Evolutionary conservation across 345 rosid genomes (phyloP), one percentile per base, ranked within the genome.

Genomic region (Cardamine chenopodiifolia): DNA sequence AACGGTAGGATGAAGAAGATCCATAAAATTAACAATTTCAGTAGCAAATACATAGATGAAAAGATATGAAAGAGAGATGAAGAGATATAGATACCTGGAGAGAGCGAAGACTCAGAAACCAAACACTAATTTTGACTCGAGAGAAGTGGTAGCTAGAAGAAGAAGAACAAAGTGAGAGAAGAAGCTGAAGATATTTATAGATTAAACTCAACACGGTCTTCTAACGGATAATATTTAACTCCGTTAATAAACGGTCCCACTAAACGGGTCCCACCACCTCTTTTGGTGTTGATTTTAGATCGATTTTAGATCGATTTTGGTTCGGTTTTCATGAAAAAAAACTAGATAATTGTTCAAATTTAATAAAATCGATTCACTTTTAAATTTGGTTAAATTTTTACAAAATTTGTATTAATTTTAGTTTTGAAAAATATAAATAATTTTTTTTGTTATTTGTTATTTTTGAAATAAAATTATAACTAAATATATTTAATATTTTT

Each of bases 121-220:
- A 66, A 78, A 61, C 77, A 73, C 77, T 66, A 63, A 63, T 70
- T 76, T 69, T 62, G 61, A 76, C 75, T 35, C 71, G 52, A 15
- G 47, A 19, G 44, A 39, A 58, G 42, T 20, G 68, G 62, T 29
- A 48, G 49, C 62, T 40, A 55, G 45, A 32, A 11, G 37, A 39
- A 18, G 57, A 40, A 6, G 59, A 49, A 48, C 55, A n/a, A n/a
- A n/a, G n/a, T n/a, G n/a, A n/a, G n/a, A 35, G 9, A 28, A 48
- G 72, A 47, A 34, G 61, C 23, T 9, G 62, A 62, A 76, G 47
- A 70, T 64, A 78, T 80, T 66, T 65, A 83, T 72, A 83, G 70
- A 78, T 62, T 37, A 49, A 60, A 78, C 80, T 64, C 62, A 13
- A 57, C 68, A 71, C 77, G 37, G 72, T 49, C 63, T 66, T 65